Conservation (phyloP, 495 filamentous ascomycete genomes). For the Hypoxylon subgilvum region DNA sequence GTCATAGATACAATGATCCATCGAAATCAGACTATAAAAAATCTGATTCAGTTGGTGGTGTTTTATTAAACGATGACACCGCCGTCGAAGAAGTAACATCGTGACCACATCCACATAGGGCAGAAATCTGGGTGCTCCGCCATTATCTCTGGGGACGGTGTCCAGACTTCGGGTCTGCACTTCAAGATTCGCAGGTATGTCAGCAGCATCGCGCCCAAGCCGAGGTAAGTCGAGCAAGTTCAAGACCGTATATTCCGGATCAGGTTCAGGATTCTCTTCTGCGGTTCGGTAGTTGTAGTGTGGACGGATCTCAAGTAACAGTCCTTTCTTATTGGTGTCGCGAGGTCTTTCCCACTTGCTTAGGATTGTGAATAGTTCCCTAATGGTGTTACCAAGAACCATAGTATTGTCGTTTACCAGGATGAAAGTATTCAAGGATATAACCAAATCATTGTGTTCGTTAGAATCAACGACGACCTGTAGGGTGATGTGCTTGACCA, state of each 20-base stretch:
- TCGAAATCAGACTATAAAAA: neutral
- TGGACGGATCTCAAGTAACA: neutral
- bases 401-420: neutral
- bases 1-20: constrained; percentile 5
- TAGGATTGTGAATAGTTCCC: neutral
- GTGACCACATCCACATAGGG: constrained; percentile 7
- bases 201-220: no score
- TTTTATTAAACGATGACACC: neutral
- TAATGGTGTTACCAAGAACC: neutral
- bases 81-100: neutral
- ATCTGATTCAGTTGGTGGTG: neutral
- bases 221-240: no score
- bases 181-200: no score
- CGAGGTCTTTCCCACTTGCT: neutral
- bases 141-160: no score
- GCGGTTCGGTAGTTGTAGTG: neutral
- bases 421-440: no score
- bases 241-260: no score
- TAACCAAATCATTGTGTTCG: neutral
- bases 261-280: no score
- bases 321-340: neutral
- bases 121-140: neutral
- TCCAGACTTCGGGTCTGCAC: no score
- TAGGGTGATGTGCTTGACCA: neutral
- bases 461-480: neutral